Conservation (phyloP, 306 rosid genomes). For the Medicago arabica region DNA sequence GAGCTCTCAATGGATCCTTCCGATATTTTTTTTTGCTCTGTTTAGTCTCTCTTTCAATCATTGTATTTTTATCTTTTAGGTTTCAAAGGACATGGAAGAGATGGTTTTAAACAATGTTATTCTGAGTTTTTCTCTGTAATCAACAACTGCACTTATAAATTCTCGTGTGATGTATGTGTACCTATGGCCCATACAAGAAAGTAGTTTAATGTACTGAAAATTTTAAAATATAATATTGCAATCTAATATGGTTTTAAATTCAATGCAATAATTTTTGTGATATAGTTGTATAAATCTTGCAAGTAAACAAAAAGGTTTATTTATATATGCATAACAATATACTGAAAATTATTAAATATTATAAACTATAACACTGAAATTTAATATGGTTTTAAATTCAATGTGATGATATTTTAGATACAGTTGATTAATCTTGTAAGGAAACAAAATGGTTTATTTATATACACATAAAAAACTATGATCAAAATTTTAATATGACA, state of each 20-base stretch:
- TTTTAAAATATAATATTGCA: constrained; percentile 6
- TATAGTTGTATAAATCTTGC: neutral
- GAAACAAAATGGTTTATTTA: neutral
- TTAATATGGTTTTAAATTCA: neutral
- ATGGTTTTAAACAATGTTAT: neutral
- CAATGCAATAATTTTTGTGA: neutral
- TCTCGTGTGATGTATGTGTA: neutral
- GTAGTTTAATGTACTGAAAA: constrained; percentile 1
- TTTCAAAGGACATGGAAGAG: neutral
- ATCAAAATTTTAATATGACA: neutral
- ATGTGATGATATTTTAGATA: too few relatives aligned
- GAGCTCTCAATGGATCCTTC: neutral
- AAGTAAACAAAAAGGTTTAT: neutral
- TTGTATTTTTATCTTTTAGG: neutral
- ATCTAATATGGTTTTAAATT: constrained; percentile 16
- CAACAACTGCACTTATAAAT: neutral
- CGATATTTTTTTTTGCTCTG: neutral
- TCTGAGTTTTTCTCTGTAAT: neutral
- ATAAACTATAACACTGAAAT: constrained; percentile 2
- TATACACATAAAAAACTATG: neutral
- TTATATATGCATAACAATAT: neutral
- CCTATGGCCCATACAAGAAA: neutral
- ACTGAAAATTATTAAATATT: constrained; percentile 1
- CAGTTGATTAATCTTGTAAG: neutral
- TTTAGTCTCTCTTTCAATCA: neutral